Percentiles rank a stretch among this genome's conserved stretches.
phyloP scores from a whole-genome alignment of 2,329 filamentous ascomycete genomes.

The Arthroderma uncinatum region DNA sequence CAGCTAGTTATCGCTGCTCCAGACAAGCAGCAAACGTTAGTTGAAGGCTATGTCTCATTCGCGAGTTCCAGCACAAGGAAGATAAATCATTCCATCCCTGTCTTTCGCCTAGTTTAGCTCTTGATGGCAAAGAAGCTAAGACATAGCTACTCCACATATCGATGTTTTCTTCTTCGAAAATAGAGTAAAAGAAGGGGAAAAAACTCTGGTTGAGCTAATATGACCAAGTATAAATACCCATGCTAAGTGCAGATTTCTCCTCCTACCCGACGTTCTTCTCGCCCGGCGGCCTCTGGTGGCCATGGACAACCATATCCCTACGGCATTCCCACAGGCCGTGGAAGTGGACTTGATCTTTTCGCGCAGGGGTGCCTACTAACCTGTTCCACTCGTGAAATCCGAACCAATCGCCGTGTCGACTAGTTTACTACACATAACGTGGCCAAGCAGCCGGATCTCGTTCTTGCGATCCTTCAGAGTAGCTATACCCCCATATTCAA shows the following conservation, averaged over 20 bases:
- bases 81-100: too few species aligned
- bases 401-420: too few species aligned
- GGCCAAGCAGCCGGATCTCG: not conserved
- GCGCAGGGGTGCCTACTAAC: conserved; percentile 8
- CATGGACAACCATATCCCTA: not conserved
- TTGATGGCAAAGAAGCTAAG: too few species aligned
- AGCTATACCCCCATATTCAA: not conserved
- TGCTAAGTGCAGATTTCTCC: not conserved
- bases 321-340: conserved; percentile 3
- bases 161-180: too few species aligned
- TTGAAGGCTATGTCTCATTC: not conserved
- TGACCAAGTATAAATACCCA: not conserved
- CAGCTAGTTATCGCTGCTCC: too few species aligned
- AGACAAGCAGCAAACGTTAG: not conserved
- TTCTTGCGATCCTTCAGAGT: not conserved
- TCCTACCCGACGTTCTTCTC: not conserved
- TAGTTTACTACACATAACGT: conserved; percentile 9
- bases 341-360: conserved; percentile 10
- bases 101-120: too few species aligned
- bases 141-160: too few species aligned
- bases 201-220: too few species aligned
- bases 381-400: not conserved
- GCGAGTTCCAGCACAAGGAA: not conserved
- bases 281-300: not conserved
- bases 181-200: too few species aligned